phyloP scores from a whole-genome alignment of 108 stramenopile species.

The Pseudonitzschia delicatissima region DNA sequence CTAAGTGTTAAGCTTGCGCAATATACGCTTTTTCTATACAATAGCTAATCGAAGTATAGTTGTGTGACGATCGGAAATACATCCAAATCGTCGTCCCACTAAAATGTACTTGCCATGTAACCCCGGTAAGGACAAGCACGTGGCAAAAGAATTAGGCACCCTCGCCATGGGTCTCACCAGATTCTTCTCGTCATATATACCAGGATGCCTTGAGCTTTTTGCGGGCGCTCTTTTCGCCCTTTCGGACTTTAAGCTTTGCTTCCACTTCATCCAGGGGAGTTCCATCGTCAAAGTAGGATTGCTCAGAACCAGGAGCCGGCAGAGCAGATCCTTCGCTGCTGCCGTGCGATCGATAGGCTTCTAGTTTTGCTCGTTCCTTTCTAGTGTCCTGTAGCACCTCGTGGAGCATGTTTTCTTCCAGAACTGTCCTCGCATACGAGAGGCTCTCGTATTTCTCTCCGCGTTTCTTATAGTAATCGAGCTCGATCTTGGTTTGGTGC shows the following conservation, averaged over 20 bases:
- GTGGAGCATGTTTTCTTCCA: slow-evolving; percentile 16
- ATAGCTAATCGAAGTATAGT: too few species aligned
- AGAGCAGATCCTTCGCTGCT: neutral
- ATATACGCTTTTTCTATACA: too few species aligned
- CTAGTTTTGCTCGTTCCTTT: slow-evolving; percentile 7
- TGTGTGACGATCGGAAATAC: too few species aligned
- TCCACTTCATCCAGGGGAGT: neutral
- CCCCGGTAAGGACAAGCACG: too few species aligned
- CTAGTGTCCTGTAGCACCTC: neutral
- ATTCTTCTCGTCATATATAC: too few species aligned
- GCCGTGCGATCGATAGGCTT: neutral
- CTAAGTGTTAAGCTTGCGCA: too few species aligned
- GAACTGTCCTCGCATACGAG: neutral
- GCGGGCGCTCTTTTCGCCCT: neutral
- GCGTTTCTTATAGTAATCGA: slow-evolving; percentile 11
- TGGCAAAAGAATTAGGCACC: too few species aligned
- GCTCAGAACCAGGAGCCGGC: neutral
- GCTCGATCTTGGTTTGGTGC: slow-evolving; percentile 5
- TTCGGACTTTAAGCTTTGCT: neutral
- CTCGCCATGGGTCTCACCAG: too few species aligned
- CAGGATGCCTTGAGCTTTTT: neutral
- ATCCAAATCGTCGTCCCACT: too few species aligned
- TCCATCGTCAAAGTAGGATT: neutral
- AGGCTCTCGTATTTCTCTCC: slow-evolving; percentile 7
- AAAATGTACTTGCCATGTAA: too few species aligned